Base-by-base conservation (phyloP, 2,329 filamentous ascomycete species). In the Mycosphaerelloides madeirae region DNA sequence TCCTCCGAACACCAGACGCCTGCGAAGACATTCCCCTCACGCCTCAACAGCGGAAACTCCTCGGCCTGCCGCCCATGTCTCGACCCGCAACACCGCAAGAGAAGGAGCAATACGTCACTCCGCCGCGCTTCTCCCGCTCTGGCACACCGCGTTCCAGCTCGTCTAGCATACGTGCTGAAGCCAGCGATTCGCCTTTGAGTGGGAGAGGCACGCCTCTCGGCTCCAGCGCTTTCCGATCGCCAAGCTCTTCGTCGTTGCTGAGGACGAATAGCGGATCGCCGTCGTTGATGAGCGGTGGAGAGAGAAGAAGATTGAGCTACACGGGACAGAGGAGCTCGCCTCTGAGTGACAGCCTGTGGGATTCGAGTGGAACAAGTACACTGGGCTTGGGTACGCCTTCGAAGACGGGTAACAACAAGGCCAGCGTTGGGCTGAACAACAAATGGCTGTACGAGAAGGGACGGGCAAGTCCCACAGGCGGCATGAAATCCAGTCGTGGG, bases 401-500 rank as follows among this genome's bases (percentile, higher is more conserved):
- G 3, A 63, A 62, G 38, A 45, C 44, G 44, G 22, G 22, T 9
- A 56, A 37, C 31, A 52, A 81, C 16, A 57, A 57, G 44, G 82
- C 83, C 32, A 89, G 80, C 54, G 80, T 94, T 41, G 81, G 82
- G 1, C 62, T 96, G 61, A 96, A 91, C 67, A 95, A 82, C 70
- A 95, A 93, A 70, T 97, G 91, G 91, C 68, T 96, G 48, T 97
- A 95, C 62, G 88, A 96, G 67, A 87, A 83, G 68, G 84, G 85
- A 14, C 61, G 58, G 72, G 81, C 63, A 64, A 81, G 63, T 70
- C 76, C 55, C 72, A 75, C 40, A 65, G 44, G 48, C 15, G 51
- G 41, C 2, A 38, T 43, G 7, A 39, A 43, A 5, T 33, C 52
- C 11, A 55, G 48, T 45, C 44, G 50, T 3, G 50, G 44, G 6